These are phyloP conservation scores for Backusella liffmaniae DNA, from an alignment of 192 early-diverging fungal species.

Conservation along the genomic window DNA sequence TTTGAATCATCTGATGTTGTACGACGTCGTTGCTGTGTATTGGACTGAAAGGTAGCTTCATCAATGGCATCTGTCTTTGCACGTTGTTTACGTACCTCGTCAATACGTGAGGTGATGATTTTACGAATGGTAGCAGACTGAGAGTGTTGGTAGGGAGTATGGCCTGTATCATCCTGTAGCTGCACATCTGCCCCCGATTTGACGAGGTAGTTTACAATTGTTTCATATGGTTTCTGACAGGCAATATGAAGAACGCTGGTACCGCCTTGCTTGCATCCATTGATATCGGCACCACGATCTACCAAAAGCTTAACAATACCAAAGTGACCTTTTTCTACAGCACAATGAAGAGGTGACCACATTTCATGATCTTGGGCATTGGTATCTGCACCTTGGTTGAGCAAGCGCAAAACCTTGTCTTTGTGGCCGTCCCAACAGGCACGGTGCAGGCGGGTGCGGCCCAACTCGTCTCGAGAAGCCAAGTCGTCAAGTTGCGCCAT, in stretches of 20 bases:
- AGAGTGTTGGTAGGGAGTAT: slow-evolving; percentile 54
- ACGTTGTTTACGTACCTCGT: slow-evolving; percentile 27
- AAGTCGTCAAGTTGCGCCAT: slow-evolving; percentile 37
- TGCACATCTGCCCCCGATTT: slow-evolving; percentile 49
- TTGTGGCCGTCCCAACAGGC: slow-evolving; percentile 53
- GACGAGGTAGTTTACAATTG: slow-evolving; percentile 44
- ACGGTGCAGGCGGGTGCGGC: slow-evolving; percentile 49
- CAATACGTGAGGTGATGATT: slow-evolving; percentile 16
- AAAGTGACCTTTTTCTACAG: slow-evolving; percentile 44
- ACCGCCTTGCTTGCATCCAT: slow-evolving; percentile 52
- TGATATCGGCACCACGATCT: slow-evolving; percentile 58
- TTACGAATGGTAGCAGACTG: slow-evolving; percentile 14
- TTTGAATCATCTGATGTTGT: neutral
- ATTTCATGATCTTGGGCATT: slow-evolving; percentile 63
- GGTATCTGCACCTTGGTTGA: slow-evolving; percentile 66
- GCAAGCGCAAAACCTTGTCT: slow-evolving; percentile 42
- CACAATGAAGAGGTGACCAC: slow-evolving; percentile 64
- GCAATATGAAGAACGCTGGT: slow-evolving; percentile 65
- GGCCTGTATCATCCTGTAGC: slow-evolving; percentile 44
- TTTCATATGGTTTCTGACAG: slow-evolving; percentile 52
- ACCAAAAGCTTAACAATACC: slow-evolving; percentile 44
- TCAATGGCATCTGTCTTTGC: slow-evolving; percentile 32
- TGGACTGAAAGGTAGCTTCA: slow-evolving; percentile 23
- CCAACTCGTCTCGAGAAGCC: slow-evolving; percentile 41
- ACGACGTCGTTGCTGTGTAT: slow-evolving; percentile 8